phyloP scores from a whole-genome alignment of 306 rosid species.

The Cicer judaicum region DNA sequence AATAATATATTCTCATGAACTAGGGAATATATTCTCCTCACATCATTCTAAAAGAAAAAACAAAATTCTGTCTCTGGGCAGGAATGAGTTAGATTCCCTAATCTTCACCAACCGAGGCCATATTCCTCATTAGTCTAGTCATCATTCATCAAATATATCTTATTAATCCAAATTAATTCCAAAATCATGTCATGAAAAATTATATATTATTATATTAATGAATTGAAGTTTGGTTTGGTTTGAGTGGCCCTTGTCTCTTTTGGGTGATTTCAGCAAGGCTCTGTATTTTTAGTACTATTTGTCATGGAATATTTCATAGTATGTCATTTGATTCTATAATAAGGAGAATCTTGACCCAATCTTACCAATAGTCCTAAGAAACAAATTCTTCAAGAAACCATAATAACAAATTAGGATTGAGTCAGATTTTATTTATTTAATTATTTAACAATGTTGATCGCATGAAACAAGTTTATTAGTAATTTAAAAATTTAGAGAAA shows the following conservation, averaged over 20 bases:
- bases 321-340: constrained; percentile 35
- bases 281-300: constrained; percentile 25
- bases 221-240: constrained; percentile 1
- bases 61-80: not conserved
- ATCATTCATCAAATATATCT: not conserved
- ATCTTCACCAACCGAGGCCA: constrained; percentile 31
- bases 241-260: constrained; percentile 29
- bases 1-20: constrained; percentile 9
- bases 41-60: constrained; percentile 30
- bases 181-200: not conserved
- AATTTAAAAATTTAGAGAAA: too few species aligned
- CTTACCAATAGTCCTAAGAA: constrained; percentile 28
- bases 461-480: too few species aligned
- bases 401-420: constrained; percentile 2
- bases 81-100: constrained; percentile 39
- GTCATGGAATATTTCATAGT: constrained; percentile 47
- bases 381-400: constrained; percentile 39
- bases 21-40: constrained; percentile 43
- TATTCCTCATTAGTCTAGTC: constrained; percentile 22
- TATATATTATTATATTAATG: not conserved
- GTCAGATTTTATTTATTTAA: too few species aligned
- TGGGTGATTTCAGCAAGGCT: constrained; percentile 34
- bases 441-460: too few species aligned
- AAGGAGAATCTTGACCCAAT: constrained; percentile 37
- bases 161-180: constrained; percentile 33